Percentiles rank a stretch among this genome's conserved stretches.
Conservation (phyloP, 352 stramenopile genomes). For the Phytophthora macrochlamydospora region DNA sequence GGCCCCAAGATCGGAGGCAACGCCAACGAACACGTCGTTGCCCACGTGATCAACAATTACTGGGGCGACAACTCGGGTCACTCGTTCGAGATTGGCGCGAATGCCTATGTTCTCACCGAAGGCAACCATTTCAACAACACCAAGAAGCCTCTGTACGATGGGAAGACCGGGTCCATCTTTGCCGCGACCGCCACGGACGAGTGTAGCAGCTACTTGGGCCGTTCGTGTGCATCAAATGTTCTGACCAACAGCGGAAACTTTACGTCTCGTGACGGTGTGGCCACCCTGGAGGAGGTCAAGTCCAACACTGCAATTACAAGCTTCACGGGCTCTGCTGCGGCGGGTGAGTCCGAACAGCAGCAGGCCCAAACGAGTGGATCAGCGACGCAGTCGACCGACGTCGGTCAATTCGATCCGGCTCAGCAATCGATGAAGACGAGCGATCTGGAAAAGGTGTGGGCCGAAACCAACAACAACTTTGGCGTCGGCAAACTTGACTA, state of each 20-base stretch:
- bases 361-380: slow-evolving; percentile 1
- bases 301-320: slow-evolving; percentile 6
- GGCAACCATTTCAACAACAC: slow-evolving; percentile 44
- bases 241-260: slow-evolving; percentile 34
- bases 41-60: slow-evolving; percentile 40
- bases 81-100: slow-evolving; percentile 28
- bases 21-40: slow-evolving; percentile 17
- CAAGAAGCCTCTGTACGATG: slow-evolving; percentile 24
- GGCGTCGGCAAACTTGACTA: slow-evolving; percentile 24
- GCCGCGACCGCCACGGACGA: slow-evolving; percentile 5
- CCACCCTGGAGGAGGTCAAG: slow-evolving; percentile 20
- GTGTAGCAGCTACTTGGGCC: slow-evolving; percentile 24
- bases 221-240: slow-evolving; percentile 28
- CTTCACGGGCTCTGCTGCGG: slow-evolving; percentile 9
- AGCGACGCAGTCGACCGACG: slow-evolving; percentile 1
- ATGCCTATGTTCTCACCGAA: slow-evolving; percentile 33
- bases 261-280: slow-evolving; percentile 15
- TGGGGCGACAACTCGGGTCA: slow-evolving; percentile 31
- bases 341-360: slow-evolving; percentile 10
- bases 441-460: slow-evolving; percentile 23
- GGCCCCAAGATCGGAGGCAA: slow-evolving; percentile 34
- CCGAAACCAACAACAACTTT: slow-evolving; percentile 19
- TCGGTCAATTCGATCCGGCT: slow-evolving; percentile 16
- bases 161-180: slow-evolving; percentile 13
- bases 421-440: slow-evolving; percentile 16